Evolutionary conservation across 257 asterid species (phyloP).

Genomic region (Fraxinus anomala): DNA sequence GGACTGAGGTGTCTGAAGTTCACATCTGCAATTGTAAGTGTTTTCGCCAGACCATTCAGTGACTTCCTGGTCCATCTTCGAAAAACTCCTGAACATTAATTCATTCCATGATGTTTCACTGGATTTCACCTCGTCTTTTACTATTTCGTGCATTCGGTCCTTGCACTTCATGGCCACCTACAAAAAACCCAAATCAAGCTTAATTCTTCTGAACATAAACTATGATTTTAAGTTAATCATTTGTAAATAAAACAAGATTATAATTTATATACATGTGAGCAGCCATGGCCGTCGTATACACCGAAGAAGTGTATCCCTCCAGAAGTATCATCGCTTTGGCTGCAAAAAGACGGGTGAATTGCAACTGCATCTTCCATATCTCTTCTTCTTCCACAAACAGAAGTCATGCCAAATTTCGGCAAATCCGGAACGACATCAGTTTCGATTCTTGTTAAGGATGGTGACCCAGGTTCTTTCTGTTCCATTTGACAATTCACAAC

Average conservation of each 20-base stretch:
- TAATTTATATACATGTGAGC: conserved; percentile 71
- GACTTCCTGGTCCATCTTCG: conserved; percentile 76
- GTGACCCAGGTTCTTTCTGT: conserved; percentile 7
- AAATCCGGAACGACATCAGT: conserved; percentile 15
- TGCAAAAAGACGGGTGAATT: conserved; percentile 49
- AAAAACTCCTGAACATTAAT: conserved; percentile 57
- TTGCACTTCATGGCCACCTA: conserved; percentile 86
- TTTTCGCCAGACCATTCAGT: conserved; percentile 40
- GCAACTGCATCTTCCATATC: conserved; percentile 96
- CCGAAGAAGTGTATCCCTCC: conserved; percentile 63
- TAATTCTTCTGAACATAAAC: background rate
- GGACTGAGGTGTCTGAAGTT: conserved; percentile 81
- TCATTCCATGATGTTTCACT: conserved; percentile 57
- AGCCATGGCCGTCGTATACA: conserved; percentile 96
- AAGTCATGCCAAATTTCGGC: conserved; percentile 66
- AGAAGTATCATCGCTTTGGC: conserved; percentile 14
- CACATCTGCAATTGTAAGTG: conserved; percentile 73
- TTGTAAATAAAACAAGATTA: background rate
- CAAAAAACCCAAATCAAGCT: background rate
- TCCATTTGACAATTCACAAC: conserved; percentile 18
- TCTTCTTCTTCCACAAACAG: conserved; percentile 83
- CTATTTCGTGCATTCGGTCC: conserved; percentile 91
- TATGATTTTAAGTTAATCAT: background rate
- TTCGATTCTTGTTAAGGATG: conserved; percentile 5
- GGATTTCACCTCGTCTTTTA: conserved; percentile 52